Conservation (phyloP, 2,329 filamentous ascomycete genomes). For the Pseudocercospora eumusae region DNA sequence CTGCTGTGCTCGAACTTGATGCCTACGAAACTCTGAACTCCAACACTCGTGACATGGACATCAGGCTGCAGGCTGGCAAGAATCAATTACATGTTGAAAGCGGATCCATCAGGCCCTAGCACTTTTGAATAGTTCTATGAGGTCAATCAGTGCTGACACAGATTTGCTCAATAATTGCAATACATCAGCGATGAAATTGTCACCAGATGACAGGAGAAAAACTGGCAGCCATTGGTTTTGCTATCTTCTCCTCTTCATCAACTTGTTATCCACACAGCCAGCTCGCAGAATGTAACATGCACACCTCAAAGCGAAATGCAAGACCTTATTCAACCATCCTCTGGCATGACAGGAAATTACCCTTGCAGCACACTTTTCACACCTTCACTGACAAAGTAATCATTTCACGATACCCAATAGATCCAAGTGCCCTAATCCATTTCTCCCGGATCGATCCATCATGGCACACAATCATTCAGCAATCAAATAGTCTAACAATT, state of each 20-base stretch:
- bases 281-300: slow-evolving; percentile 8
- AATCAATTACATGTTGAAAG: neutral
- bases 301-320: neutral
- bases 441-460: neutral
- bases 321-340: neutral
- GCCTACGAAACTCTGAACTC: no score
- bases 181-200: neutral
- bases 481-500: slow-evolving; percentile 13
- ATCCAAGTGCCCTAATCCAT: no score
- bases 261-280: slow-evolving; percentile 11
- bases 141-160: no score
- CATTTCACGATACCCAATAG: no score
- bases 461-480: slow-evolving; percentile 17
- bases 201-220: neutral
- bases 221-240: slow-evolving; percentile 9
- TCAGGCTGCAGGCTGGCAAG: neutral
- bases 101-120: neutral
- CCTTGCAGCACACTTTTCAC: no score
- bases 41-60: neutral
- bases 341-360: no score
- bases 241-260: slow-evolving; percentile 11
- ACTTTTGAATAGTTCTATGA: neutral
- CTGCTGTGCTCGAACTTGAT: neutral
- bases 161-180: neutral
- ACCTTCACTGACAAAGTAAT: no score